phyloP scores from a whole-genome alignment of 768 basidiomycete genomes.

The Russula virescens region DNA sequence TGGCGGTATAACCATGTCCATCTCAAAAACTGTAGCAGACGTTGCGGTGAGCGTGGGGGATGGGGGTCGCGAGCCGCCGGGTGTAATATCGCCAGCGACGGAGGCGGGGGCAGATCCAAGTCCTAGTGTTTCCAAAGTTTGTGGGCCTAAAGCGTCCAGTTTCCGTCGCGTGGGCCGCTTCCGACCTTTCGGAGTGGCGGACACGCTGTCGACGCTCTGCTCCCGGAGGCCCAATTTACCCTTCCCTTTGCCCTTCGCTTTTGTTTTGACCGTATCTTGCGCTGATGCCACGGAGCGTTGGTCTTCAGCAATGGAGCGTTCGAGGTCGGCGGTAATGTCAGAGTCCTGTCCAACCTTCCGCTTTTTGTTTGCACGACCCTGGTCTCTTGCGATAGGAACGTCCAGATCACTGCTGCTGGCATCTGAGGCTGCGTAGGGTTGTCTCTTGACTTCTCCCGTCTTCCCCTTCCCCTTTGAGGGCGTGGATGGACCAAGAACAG shows the following conservation, averaged over 20 bases:
- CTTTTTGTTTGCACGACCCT: conserved; percentile 51
- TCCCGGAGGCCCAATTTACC: conserved; percentile 39
- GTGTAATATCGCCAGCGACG: conserved; percentile 64
- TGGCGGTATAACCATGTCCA: conserved; percentile 64
- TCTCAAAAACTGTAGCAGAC: conserved; percentile 61
- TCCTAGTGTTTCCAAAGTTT: conserved; percentile 45
- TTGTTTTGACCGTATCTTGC: conserved; percentile 31
- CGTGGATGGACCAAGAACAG: conserved; percentile 38
- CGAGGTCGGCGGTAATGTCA: conserved; percentile 27
- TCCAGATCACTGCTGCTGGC: conserved; percentile 51
- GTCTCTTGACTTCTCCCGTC: conserved; percentile 44
- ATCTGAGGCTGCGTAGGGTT: conserved; percentile 47
- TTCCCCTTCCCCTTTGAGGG: conserved; percentile 39
- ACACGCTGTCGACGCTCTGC: conserved; percentile 52
- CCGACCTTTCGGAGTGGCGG: conserved; percentile 48
- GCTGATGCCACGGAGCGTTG: conserved; percentile 40
- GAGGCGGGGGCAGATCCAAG: conserved; percentile 50
- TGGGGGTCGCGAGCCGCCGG: conserved; percentile 59
- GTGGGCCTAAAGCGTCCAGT: conserved; percentile 43
- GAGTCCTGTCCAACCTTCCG: conserved; percentile 50
- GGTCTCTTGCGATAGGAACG: conserved; percentile 34
- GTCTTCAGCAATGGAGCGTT: conserved; percentile 40
- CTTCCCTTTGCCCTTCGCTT: conserved; percentile 51
- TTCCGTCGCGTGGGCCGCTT: conserved; percentile 60
- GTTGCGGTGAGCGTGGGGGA: conserved; percentile 54